These are phyloP conservation scores for Penicillium psychrofluorescens DNA, from an alignment of 495 filamentous ascomycete species.

Conservation along the genomic window DNA sequence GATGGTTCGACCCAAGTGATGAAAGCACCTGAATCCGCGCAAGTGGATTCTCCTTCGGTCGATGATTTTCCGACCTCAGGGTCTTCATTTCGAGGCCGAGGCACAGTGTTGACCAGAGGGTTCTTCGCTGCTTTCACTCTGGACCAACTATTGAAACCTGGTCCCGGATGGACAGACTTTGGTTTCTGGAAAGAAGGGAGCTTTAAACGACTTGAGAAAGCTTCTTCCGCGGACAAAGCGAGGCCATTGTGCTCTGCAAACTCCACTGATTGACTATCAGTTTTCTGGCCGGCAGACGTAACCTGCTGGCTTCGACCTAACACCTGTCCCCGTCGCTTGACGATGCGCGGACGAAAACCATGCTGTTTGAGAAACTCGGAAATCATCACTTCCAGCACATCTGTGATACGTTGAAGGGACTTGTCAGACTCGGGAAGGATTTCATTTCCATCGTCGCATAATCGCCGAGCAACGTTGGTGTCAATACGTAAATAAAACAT, in stretches of 20 bases:
- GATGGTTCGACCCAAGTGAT: constrained; percentile 63
- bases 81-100: neutral
- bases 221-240: constrained; percentile 15
- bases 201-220: constrained; percentile 19
- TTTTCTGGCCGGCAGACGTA: neutral
- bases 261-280: neutral
- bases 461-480: constrained; percentile 2
- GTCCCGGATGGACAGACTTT: constrained; percentile 5
- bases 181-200: constrained; percentile 26
- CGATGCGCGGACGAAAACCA: constrained; percentile 47
- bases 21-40: constrained; percentile 19
- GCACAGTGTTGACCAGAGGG: neutral
- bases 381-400: constrained; percentile 56
- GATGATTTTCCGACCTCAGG: neutral
- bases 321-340: constrained; percentile 9
- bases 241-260: neutral
- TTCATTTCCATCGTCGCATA: constrained; percentile 14
- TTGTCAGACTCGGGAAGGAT: constrained; percentile 32
- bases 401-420: constrained; percentile 44
- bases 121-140: constrained; percentile 55
- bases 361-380: constrained; percentile 63
- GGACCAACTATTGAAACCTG: constrained; percentile 55
- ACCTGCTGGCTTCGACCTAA: neutral
- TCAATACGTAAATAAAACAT: constrained; percentile 84
- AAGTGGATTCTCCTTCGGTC: neutral